Base-by-base conservation (phyloP, 257 asterid species). In the Lavandula angustifolia region DNA sequence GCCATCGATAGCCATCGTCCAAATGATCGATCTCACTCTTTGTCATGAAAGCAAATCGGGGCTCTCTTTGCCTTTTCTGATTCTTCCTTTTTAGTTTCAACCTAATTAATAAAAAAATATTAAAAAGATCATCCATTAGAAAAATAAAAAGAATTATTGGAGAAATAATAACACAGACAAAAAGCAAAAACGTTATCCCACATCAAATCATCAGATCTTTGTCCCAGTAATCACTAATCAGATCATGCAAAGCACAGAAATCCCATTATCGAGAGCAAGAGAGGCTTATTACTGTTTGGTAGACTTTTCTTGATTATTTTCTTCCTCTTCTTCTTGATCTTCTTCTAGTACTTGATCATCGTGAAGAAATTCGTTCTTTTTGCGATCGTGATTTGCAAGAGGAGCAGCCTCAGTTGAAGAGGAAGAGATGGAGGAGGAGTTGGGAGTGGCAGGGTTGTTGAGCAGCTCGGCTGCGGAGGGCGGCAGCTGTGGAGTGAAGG, bases 1-100 rank as follows among this genome's bases (percentile, higher is more conserved):
- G 84, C 98, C 97, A 92, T 82, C 95, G 79, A 72, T 70, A 92
- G 4, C 98, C 98, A 82, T 92, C 98, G 67, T 92, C 98, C 77
- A 89, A 80, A 57, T 89, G 84, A 83, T 92, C 97, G 50, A 87
- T 75, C 27, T 87, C 95, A 65, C 88, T 87, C 91, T 87, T 92
- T 35, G 97, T 92, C 92, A 82, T 80, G 94, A 92, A 92, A 44
- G 99, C 97, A 80, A 87, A 84, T 84, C 97, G 83, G 7, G 92
- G 80, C 41, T 81, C 92, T 69, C 82, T 92, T 76, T 80, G 75
- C 90, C 84, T 81, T 73, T 85, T 89, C 55, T 72, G 82, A 66
- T 81, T 87, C 86, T 84, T 92, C 82, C 85, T 92, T 75, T 83
- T 87, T 3, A 88, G 74, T 61, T 84, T 80, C 78, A 84, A 77